Percentiles rank a stretch among this genome's conserved stretches.
phyloP scores from a whole-genome alignment of 208 protist species.

The Trypanosoma avium region DNA sequence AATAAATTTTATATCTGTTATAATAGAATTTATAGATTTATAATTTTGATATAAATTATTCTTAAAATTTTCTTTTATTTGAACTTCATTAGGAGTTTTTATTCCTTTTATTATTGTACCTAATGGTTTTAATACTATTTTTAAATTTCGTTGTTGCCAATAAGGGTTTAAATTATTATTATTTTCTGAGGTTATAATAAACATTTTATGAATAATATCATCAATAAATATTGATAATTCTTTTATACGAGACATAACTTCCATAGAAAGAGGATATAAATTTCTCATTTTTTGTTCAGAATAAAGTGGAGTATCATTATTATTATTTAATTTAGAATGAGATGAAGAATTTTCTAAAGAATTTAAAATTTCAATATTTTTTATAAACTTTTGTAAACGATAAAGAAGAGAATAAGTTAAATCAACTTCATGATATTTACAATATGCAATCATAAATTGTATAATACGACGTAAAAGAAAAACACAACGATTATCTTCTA shows the following conservation, averaged over 20 bases:
- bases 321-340: background rate
- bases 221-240: slow-evolving; percentile 15
- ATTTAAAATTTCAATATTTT: background rate
- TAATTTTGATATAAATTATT: no score
- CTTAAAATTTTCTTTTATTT: background rate
- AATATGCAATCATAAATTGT: slow-evolving; percentile 61
- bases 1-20: slow-evolving; percentile 12
- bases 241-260: slow-evolving; percentile 3
- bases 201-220: background rate
- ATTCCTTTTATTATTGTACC: slow-evolving; percentile 7
- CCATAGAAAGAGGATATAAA: background rate
- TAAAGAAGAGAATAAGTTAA: slow-evolving; percentile 44
- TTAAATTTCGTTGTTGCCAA: background rate
- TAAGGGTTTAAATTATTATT: no score
- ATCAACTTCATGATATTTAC: slow-evolving; percentile 57
- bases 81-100: background rate
- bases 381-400: slow-evolving; percentile 41
- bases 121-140: slow-evolving; percentile 1
- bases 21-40: no score
- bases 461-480: slow-evolving; percentile 56
- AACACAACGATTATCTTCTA: slow-evolving; percentile 30
- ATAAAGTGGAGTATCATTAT: background rate
- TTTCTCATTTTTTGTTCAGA: background rate
- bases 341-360: background rate
- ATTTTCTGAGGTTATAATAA: background rate